A percentile compares a stretch with the other conserved stretches of the same genome.
These are phyloP conservation scores for Pseudocercospora musae DNA, from an alignment of 2,329 filamentous ascomycete species.

Conservation along the genomic window DNA sequence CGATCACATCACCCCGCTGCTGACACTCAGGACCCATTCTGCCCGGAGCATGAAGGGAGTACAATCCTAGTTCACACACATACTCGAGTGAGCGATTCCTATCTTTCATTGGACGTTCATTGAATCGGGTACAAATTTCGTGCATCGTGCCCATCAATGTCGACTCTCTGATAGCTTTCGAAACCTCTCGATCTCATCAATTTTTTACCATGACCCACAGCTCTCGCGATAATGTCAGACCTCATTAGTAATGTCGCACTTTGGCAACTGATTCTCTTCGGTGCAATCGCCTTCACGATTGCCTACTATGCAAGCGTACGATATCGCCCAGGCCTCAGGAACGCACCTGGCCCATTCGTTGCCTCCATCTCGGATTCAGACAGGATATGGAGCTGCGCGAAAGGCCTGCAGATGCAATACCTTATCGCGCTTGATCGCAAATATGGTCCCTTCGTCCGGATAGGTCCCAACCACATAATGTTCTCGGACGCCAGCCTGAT, in stretches of 20 bases:
- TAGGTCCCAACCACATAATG: constrained; percentile 72
- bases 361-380: constrained; percentile 51
- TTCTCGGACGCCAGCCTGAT: constrained; percentile 69
- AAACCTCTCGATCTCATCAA: neutral
- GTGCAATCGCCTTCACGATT: neutral
- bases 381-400: constrained; percentile 57
- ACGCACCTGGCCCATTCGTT: constrained; percentile 51
- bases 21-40: neutral
- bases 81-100: neutral
- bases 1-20: neutral
- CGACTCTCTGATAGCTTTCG: neutral
- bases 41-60: neutral
- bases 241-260: neutral
- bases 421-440: constrained; percentile 57
- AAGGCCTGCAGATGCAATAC: constrained; percentile 64
- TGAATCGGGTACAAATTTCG: neutral
- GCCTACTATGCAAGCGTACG: constrained; percentile 8
- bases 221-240: neutral
- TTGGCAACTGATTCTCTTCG: neutral
- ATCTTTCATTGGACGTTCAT: neutral
- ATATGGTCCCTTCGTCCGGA: constrained; percentile 66
- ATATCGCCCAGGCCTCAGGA: constrained; percentile 28
- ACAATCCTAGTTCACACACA: neutral
- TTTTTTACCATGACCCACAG: neutral
- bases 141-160: neutral